These are phyloP conservation scores for Diaporthe australafricana DNA, from an alignment of 2,329 filamentous ascomycete genomes.

Conservation along the genomic window DNA sequence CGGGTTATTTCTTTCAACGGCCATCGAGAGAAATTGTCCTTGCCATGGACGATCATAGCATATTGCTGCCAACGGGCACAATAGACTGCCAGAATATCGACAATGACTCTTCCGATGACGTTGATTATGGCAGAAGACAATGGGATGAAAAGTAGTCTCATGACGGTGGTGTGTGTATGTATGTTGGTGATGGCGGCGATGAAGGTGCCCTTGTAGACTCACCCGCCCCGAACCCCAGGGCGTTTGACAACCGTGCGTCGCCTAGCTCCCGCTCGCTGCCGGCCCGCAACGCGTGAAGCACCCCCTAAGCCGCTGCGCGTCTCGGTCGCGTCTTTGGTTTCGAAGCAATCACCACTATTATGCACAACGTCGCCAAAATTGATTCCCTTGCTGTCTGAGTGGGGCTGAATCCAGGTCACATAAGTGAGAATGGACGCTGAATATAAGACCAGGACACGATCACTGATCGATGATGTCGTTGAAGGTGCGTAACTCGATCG, in stretches of 20 bases:
- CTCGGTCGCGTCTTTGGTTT: background rate
- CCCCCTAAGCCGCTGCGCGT: slow-evolving; percentile 7
- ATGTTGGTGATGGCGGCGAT: background rate
- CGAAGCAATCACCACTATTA: slow-evolving; percentile 8
- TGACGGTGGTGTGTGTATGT: background rate
- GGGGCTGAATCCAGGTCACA: background rate
- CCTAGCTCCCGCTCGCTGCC: slow-evolving; percentile 21
- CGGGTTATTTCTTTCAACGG: slow-evolving; percentile 20
- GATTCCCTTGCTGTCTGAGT: background rate
- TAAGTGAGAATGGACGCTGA: slow-evolving; percentile 27
- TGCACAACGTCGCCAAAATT: background rate
- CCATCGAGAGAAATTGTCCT: background rate
- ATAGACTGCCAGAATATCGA: background rate
- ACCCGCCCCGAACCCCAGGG: background rate
- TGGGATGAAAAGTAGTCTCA: background rate
- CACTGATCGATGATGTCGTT: slow-evolving; percentile 52
- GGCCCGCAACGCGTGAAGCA: slow-evolving; percentile 32
- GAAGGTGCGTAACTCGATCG: slow-evolving; percentile 42
- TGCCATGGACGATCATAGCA: background rate
- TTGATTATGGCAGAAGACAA: background rate
- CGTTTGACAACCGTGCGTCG: background rate
- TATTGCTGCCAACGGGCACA: background rate
- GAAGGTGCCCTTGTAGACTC: background rate
- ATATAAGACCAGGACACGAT: slow-evolving; percentile 36
- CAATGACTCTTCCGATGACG: background rate